Base-by-base conservation (phyloP, 192 early-diverging fungal genomes). In the Ambispora gerdemannii region DNA sequence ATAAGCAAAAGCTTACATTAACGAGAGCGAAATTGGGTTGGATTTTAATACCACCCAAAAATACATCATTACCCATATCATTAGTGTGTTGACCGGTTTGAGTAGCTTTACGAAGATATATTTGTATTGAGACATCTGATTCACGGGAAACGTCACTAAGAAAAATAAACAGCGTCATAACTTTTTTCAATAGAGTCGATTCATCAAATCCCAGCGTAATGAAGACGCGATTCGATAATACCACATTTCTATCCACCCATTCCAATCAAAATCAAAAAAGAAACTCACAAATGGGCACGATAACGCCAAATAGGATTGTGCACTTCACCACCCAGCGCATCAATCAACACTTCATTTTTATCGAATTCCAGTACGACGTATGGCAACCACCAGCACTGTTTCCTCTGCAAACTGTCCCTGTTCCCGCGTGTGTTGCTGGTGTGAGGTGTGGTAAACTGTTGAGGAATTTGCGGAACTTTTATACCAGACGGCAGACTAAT, bases 321-420 rank as follows among this genome's bases (percentile, higher is more conserved):
- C 59, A 85, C 83, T 71, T 91, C 88, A 35, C 90, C 89, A n/a
- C 88, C 89, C 6, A 90, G 81, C 53, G 89, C 88, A 72, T 90
- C 88, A 52, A 93, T 88, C 64, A 95, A 81, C 28, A 93, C 85
- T 75, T 97, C 93, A 77, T 95, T 95, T 83, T 95, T 94, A 81
- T 97, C 95, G 66, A 95, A 94, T 79, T 95, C 95, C 19, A 97
- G 82, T 17, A 97, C 92, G 4, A 86, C 88, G 74, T 95, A 97
- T 11, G 95, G 95, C 27, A 90, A 74, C 86, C 89, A 89, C 78
- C 78, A 77, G 27, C 66, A 68, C 19, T 55, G 51, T 61, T 84
- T 82, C 59, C 86, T 79, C 28, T 79, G 79, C 13, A 84, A 50
- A 7, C 82, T 83, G 43, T 87, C 83, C 25, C 85, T 77, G 53